Evolutionary conservation across 2,329 filamentous ascomycete genomes (phyloP), one percentile per base, ranked within the genome.

Genomic region (Arthrobotrys conoides): DNA sequence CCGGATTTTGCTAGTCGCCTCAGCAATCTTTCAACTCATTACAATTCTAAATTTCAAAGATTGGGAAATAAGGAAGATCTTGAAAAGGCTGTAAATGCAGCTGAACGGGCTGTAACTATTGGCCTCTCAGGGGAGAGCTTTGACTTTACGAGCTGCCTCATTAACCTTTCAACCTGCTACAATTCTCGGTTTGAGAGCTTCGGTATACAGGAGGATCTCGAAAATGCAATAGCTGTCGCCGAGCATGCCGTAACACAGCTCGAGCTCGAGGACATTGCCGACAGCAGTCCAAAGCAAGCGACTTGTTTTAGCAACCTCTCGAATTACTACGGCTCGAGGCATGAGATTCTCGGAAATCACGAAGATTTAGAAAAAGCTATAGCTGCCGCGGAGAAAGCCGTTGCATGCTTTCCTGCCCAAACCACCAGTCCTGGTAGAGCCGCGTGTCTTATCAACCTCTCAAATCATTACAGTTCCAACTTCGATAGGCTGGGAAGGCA

Each of bases 21-120:
- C 5, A 18, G 14, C 24, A 64, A 65, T 38, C 46, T 80, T 30
- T 68, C 64, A 38, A 16, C 24, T 24, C 10, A 3, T 18, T 55
- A 67, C n/a, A 22, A 5, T 5, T 30, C 27, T 8, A 49, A 24
- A 41, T 59, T 61, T 20, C 24, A 61, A n/a, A 27, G n/a, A 18
- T 4, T 20, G 6, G 46, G 14, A 10, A 49, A 38, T 0, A n/a
- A 12, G 10, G 57, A 63, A 51, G 67, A 71, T 14, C 14, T 61
- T 2, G 41, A 63, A 14, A 49, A 61, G 16, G 53, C 55, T 27
- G 49, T 51, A 14, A 6, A 36, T 9, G 33, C 22, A 9, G 30
- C 30, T 3, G 64, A 67, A 33, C 46, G n/a, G 18, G 64, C 64
- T 27, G 30, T 67, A 2, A 4, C 18, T 8, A 6, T 22, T 5